These are phyloP conservation scores for Sugiyamaella grinbergsii DNA, from an alignment of 1,139 yeast species.

Conservation along the genomic window DNA sequence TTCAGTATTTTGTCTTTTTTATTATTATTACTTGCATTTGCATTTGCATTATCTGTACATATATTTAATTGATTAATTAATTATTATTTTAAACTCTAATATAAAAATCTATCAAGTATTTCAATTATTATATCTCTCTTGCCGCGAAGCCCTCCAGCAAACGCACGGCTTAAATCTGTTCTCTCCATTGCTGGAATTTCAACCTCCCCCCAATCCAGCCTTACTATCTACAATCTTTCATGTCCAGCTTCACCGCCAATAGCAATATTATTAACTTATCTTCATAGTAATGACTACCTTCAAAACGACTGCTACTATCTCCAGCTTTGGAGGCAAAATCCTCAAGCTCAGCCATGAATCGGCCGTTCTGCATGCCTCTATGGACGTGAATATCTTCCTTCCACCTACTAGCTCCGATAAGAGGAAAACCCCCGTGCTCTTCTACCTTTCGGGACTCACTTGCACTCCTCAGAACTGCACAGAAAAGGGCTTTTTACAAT, in stretches of 20 bases:
- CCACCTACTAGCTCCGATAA: slow-evolving; percentile 49
- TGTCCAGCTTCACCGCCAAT: not conserved
- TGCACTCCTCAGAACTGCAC: slow-evolving; percentile 93
- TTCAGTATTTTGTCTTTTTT: not conserved
- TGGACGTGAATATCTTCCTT: slow-evolving; percentile 81
- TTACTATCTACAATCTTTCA: no score
- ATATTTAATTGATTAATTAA: not conserved
- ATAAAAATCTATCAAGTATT: no score
- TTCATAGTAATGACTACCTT: slow-evolving; percentile 18
- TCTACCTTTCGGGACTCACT: slow-evolving; percentile 86
- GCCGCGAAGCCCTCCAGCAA: no score
- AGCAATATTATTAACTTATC: not conserved
- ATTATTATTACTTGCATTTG: slow-evolving; percentile 3
- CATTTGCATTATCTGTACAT: slow-evolving; percentile 17
- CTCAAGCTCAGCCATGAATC: slow-evolving; percentile 78
- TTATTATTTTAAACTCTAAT: not conserved
- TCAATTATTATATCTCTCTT: no score
- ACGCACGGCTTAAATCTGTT: no score
- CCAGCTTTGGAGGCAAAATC: slow-evolving; percentile 74
- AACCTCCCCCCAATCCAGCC: no score
- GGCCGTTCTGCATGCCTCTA: slow-evolving; percentile 60
- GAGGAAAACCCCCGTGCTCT: slow-evolving; percentile 62
- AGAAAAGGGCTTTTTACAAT: slow-evolving; percentile 91
- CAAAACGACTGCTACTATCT: slow-evolving; percentile 46
- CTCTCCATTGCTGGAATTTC: no score